Evolutionary conservation across 2,329 filamentous ascomycete genomes (phyloP).

Genomic region (Fusarium sp.): DNA sequence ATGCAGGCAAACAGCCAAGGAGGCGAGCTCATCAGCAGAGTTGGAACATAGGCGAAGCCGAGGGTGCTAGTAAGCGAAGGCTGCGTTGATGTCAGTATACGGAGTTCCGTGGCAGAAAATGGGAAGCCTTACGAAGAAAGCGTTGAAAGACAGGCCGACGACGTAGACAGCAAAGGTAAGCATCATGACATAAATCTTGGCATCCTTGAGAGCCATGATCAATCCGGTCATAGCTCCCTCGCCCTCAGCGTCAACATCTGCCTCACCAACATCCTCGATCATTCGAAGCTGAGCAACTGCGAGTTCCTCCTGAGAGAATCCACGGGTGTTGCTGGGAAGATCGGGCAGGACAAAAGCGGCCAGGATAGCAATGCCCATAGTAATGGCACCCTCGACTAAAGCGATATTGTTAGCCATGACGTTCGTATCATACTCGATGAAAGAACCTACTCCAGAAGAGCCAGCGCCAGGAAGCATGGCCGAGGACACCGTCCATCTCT

Average conservation of each 20-base stretch:
- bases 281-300: neutral
- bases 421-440: neutral
- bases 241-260: neutral
- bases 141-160: slow-evolving; percentile 70
- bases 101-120: neutral
- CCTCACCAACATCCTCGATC: neutral
- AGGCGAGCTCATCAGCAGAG: slow-evolving; percentile 68
- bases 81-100: neutral
- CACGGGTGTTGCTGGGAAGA: slow-evolving; percentile 47
- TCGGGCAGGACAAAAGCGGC: slow-evolving; percentile 57
- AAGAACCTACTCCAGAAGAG: slow-evolving; percentile 64
- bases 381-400: slow-evolving; percentile 48
- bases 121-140: slow-evolving; percentile 61
- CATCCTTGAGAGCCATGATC: slow-evolving; percentile 64
- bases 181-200: slow-evolving; percentile 76
- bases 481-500: slow-evolving; percentile 69
- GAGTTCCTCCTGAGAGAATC: neutral
- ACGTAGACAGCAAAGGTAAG: slow-evolving; percentile 73
- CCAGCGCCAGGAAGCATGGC: slow-evolving; percentile 73
- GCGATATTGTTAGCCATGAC: slow-evolving; percentile 28
- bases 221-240: neutral
- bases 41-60: slow-evolving; percentile 66
- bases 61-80: slow-evolving; percentile 67
- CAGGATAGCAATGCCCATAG: slow-evolving; percentile 36
- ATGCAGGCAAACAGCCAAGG: slow-evolving; percentile 72